A percentile compares a stretch with the other conserved stretches of the same genome.
Conservation (phyloP, 306 rosid genomes). For the Comarum palustre region DNA sequence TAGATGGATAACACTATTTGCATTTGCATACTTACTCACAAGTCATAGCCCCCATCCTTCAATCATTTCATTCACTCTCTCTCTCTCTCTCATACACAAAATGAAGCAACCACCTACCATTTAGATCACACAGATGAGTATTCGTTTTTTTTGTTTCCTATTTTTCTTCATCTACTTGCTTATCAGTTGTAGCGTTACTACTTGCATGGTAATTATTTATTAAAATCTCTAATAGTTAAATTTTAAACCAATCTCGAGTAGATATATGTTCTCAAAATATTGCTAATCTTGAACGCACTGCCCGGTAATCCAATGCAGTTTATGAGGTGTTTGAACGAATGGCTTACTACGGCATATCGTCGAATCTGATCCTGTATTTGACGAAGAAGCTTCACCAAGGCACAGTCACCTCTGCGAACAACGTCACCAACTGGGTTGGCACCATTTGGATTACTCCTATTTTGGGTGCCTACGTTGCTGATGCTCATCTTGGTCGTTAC, state of each 20-base stretch:
- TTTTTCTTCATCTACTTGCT: no score
- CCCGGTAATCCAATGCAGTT: conserved; percentile 26
- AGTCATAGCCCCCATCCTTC: neutral
- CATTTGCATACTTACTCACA: conserved; percentile 1
- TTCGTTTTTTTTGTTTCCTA: no score
- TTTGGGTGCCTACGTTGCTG: conserved; percentile 80
- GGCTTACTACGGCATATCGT: conserved; percentile 54
- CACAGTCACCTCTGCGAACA: conserved; percentile 38
- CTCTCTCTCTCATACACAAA: neutral
- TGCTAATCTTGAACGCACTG: neutral
- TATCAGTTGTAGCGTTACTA: neutral
- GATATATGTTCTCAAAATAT: no score
- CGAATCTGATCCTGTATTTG: conserved; percentile 38
- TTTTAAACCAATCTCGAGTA: neutral
- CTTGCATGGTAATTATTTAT: no score
- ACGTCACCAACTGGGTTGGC: conserved; percentile 60
- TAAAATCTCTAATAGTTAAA: neutral
- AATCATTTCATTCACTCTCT: neutral
- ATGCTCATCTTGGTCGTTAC: conserved; percentile 79
- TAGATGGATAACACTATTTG: neutral
- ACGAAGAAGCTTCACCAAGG: conserved; percentile 47
- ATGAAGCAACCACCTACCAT: neutral
- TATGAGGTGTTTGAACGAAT: conserved; percentile 56
- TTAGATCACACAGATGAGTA: neutral
- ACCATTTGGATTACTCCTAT: conserved; percentile 75